Percentiles rank a stretch among this genome's conserved stretches.
Evolutionary conservation across 1,139 yeast genomes (phyloP).

Genomic region (Diutina siamensis): DNA sequence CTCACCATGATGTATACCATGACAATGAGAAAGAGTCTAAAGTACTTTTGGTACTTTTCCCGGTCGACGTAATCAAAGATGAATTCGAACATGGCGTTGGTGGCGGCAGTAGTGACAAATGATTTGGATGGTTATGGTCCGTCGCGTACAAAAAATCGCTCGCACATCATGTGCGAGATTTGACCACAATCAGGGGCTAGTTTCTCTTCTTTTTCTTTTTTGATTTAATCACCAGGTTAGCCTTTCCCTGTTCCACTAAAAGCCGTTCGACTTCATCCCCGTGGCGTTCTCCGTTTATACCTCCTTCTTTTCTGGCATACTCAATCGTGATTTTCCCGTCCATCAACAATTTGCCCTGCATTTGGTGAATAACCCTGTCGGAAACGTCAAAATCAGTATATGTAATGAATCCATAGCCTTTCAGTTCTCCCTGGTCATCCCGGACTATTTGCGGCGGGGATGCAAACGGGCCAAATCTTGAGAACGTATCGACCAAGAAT

Average conservation of each 20-base stretch:
- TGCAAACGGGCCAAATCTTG: conserved; percentile 55
- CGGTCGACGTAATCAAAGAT: conserved; percentile 26
- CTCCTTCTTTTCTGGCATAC: conserved; percentile 62
- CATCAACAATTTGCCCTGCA: conserved; percentile 63
- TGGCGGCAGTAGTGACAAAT: no score
- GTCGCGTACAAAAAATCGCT: no score
- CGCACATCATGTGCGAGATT: no score
- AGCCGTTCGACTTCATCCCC: conserved; percentile 75
- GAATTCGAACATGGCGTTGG: conserved; percentile 22
- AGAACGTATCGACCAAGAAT: conserved; percentile 48
- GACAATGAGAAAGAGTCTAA: conserved; percentile 25
- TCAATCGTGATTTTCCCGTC: conserved; percentile 49
- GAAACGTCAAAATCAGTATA: conserved; percentile 57
- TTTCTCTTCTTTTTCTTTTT: not conserved
- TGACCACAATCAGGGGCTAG: no score
- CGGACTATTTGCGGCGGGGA: conserved; percentile 42
- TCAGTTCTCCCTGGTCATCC: conserved; percentile 40
- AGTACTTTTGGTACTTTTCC: conserved; percentile 25
- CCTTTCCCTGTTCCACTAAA: conserved; percentile 57
- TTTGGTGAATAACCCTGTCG: conserved; percentile 58
- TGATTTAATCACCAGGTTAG: conserved; percentile 12
- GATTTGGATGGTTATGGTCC: no score
- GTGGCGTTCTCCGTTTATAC: conserved; percentile 36
- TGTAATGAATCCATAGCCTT: conserved; percentile 51
- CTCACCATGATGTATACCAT: conserved; percentile 28